Evolutionary conservation across 306 rosid genomes (phyloP).

Genomic region (Lathyrus aphaca): DNA sequence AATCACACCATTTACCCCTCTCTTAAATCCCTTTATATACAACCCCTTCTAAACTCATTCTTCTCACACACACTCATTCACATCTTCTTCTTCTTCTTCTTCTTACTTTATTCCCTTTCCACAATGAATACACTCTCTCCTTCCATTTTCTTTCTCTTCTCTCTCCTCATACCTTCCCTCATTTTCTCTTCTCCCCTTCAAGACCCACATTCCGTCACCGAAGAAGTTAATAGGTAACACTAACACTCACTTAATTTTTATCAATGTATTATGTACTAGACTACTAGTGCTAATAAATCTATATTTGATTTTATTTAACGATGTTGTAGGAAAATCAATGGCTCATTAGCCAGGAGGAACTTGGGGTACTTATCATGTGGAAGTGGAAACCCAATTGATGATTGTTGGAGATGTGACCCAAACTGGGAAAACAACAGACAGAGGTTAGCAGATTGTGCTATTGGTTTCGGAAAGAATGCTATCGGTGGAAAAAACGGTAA

Average conservation of each 20-base stretch:
- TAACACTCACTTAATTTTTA: neutral
- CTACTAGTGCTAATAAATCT: neutral
- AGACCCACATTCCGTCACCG: constrained; percentile 62
- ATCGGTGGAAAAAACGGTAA: constrained; percentile 76
- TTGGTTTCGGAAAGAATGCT: constrained; percentile 92
- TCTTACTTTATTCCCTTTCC: neutral
- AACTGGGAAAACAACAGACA: constrained; percentile 90
- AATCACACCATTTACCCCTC: constrained; percentile 64
- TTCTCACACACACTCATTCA: constrained; percentile 13
- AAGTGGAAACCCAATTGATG: constrained; percentile 94
- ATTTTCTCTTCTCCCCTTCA: constrained; percentile 59
- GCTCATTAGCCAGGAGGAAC: constrained; percentile 62
- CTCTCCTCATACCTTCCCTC: constrained; percentile 52
- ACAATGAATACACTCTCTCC: constrained; percentile 34
- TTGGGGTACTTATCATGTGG: constrained; percentile 83
- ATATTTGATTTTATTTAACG: neutral
- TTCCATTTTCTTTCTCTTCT: constrained; percentile 45
- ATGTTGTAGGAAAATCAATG: constrained; percentile 65
- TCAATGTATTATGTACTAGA: neutral
- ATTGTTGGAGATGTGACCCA: constrained; percentile 93
- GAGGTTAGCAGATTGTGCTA: constrained; percentile 86
- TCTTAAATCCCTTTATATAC: constrained; percentile 66
- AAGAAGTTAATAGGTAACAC: constrained; percentile 73
- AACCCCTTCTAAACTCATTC: constrained; percentile 35
- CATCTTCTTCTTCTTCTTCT: neutral